Base-by-base conservation (phyloP, 2,329 filamentous ascomycete species). In the Xylaria sp. region DNA sequence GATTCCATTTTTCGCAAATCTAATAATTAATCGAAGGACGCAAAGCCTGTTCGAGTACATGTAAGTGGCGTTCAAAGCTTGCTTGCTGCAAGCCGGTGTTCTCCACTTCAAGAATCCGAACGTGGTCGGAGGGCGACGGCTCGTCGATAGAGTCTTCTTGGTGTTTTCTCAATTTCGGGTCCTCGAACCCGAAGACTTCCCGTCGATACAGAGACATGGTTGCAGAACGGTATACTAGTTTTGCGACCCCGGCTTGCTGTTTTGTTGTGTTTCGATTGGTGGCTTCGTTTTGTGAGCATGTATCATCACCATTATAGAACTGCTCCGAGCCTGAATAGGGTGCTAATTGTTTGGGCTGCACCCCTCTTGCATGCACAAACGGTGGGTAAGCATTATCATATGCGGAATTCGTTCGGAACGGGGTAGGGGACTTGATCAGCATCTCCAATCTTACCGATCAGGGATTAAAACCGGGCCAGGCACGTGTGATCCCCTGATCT, bases 391-490 rank as follows among this genome's bases (percentile, higher is more conserved):
- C 35, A 58, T 58, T 40, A 32, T 58, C 3, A 1, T 58, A 58
- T 25, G 54, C 54, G 35, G 35, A 25, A 58, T 58, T 58, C 35
- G 35, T 35, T 42, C 54, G 37, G 12, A 58, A 40, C 54, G 35
- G 54, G 54, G 54, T 42, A 16, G n/a, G 25, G 10, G 35, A 25
- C 18, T 40, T 58, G 54, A 58, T 58, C 21, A 25, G 35, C 54
- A 42, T 44, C 54, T 58, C 54, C 54, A 58, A 58, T 58, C 54
- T 27, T 40, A 40, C 54, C 13, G 37, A 44, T 58, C 54, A 42
- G 16, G 29, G 18, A 55, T 58, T 58, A 42, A 58, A 58, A 58
- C 35, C 54, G 54, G 54, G 54, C 35, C 54, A 53, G 50, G 25
- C 23, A n/a, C 23, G 21, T 25, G 29, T 44, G 25, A 42, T 58